phyloP scores from a whole-genome alignment of 768 basidiomycete species.

The Auricularia cornea region DNA sequence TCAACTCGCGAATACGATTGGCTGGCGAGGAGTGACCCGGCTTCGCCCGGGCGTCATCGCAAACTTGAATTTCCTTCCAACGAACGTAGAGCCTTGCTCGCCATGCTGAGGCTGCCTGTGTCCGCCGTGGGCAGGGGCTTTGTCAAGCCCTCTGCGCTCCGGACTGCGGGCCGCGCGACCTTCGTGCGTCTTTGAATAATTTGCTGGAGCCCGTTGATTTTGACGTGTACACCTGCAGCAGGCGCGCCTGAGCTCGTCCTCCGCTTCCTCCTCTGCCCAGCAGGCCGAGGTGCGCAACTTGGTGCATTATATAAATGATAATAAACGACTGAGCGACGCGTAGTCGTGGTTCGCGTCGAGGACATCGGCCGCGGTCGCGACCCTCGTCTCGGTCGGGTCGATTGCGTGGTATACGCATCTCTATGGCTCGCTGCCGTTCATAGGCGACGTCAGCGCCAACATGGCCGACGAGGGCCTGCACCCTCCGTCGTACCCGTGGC shows the following conservation, averaged over 20 bases:
- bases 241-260: constrained; percentile 31
- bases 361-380: constrained; percentile 24
- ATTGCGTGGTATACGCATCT: constrained; percentile 96
- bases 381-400: constrained; percentile 76
- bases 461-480: constrained; percentile 93
- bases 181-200: neutral
- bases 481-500: constrained; percentile 79
- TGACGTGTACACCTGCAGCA: constrained; percentile 36
- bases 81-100: neutral
- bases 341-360: constrained; percentile 65
- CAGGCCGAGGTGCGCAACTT: constrained; percentile 30
- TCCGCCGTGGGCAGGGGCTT: constrained; percentile 4
- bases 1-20: neutral
- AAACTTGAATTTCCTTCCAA: neutral
- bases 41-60: neutral
- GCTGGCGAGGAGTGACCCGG: neutral
- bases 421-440: constrained; percentile 82
- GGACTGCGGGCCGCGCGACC: neutral
- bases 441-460: constrained; percentile 89
- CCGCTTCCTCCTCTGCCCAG: constrained; percentile 50
- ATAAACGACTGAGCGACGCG: neutral
- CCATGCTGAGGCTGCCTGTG: constrained; percentile 11
- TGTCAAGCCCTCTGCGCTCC: neutral
- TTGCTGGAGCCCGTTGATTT: neutral
- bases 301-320: constrained; percentile 16